A percentile compares a stretch with the other conserved stretches of the same genome.
Conservation (phyloP, 768 basidiomycete species). For the Lentinula lateritia region DNA sequence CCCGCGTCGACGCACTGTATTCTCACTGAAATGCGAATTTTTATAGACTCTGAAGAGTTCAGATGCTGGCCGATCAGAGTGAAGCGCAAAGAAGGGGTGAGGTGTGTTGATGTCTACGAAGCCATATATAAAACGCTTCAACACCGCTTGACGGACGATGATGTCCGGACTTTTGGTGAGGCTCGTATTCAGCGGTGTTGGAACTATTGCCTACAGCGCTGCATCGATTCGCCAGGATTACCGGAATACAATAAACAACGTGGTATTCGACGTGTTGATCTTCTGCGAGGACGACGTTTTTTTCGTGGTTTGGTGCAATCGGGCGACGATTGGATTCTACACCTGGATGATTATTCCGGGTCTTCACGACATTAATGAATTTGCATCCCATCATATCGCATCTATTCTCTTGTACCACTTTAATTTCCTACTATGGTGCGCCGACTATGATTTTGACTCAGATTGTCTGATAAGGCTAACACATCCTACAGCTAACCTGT, state of each 20-base stretch:
- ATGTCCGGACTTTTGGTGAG: constrained; percentile 6
- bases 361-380: constrained; percentile 5
- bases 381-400: constrained; percentile 7
- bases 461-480: neutral
- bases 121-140: constrained; percentile 3
- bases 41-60: neutral
- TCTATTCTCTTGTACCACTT: neutral
- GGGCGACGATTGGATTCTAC: neutral
- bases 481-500: neutral
- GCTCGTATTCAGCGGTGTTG: constrained; percentile 5
- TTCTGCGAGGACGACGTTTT: neutral
- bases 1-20: constrained; percentile 4
- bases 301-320: constrained; percentile 1
- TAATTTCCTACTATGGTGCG: constrained; percentile 5
- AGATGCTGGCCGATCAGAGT: constrained; percentile 2
- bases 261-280: neutral
- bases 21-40: constrained; percentile 4
- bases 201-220: constrained; percentile 1
- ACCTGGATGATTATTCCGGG: constrained; percentile 2
- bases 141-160: neutral
- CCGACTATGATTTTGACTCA: neutral
- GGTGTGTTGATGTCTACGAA: constrained; percentile 3
- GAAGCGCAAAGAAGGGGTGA: neutral
- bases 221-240: constrained; percentile 5
- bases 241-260: neutral